phyloP scores from a whole-genome alignment of 768 basidiomycete species.

The Amanita rubescens region DNA sequence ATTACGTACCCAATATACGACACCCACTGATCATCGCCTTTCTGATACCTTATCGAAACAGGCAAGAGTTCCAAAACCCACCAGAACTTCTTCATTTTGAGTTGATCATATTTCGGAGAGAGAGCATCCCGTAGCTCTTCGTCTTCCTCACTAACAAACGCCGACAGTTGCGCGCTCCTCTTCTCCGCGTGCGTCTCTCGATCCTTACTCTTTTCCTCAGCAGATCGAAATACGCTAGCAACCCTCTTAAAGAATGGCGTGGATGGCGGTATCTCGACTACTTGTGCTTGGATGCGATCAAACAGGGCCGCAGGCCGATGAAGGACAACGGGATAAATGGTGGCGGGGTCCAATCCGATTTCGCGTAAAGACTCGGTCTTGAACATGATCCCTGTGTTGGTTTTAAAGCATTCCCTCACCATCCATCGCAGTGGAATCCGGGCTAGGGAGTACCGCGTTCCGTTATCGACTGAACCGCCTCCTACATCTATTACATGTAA shows the following conservation, averaged over 20 bases:
- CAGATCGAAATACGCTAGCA: conserved; percentile 15
- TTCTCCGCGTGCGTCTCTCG: conserved; percentile 7
- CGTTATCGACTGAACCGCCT: conserved; percentile 46
- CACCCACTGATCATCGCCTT: conserved; percentile 29
- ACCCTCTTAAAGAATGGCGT: conserved; percentile 19
- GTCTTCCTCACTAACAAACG: conserved; percentile 10
- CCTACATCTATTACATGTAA: conserved; percentile 36
- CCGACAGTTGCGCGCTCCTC: background rate
- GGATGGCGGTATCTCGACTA: conserved; percentile 19
- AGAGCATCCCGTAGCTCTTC: conserved; percentile 59
- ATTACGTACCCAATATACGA: conserved; percentile 24
- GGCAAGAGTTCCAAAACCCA: conserved; percentile 64
- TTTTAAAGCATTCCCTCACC: conserved; percentile 61
- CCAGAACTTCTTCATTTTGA: conserved; percentile 42
- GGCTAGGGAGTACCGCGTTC: conserved; percentile 39
- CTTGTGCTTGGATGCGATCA: conserved; percentile 10
- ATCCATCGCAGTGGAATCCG: conserved; percentile 61
- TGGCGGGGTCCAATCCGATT: conserved; percentile 46
- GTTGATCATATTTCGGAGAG: conserved; percentile 52
- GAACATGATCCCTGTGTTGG: conserved; percentile 57
- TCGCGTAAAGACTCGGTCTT: conserved; percentile 34
- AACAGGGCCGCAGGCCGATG: conserved; percentile 29
- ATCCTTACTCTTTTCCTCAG: conserved; percentile 11
- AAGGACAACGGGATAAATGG: conserved; percentile 35
- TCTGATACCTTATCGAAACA: conserved; percentile 31